A percentile compares a stretch with the other conserved stretches of the same genome.
These are phyloP conservation scores for Haplosporangium sp. DNA, from an alignment of 371 early-diverging fungal genomes.

Conservation along the genomic window DNA sequence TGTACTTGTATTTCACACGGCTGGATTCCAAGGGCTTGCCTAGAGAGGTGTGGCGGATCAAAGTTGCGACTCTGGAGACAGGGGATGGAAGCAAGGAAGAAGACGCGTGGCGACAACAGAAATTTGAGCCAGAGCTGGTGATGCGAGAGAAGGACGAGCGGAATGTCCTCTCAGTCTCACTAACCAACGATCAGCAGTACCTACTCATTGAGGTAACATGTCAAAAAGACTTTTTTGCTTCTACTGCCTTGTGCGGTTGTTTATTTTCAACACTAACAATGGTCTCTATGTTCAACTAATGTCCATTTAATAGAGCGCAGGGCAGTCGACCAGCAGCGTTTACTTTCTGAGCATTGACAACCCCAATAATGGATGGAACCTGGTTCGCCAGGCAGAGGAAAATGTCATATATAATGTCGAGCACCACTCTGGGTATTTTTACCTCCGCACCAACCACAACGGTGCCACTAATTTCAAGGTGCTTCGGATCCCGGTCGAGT, in stretches of 20 bases:
- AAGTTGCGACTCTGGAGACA: conserved; percentile 14
- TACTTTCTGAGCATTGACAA: conserved; percentile 31
- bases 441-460: conserved; percentile 57
- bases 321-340: conserved; percentile 27
- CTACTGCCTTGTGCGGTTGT: no score
- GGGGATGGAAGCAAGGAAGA: background rate
- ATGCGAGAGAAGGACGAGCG: conserved; percentile 58
- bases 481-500: conserved; percentile 32
- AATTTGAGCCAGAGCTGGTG: conserved; percentile 47
- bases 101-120: background rate
- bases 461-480: conserved; percentile 54
- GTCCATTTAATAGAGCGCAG: conserved; percentile 24
- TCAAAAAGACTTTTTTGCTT: background rate
- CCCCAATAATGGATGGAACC: conserved; percentile 28
- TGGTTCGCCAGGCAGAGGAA: conserved; percentile 19
- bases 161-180: conserved; percentile 40
- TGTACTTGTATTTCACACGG: conserved; percentile 58
- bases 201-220: conserved; percentile 37
- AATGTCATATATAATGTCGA: conserved; percentile 58
- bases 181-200: conserved; percentile 38
- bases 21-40: conserved; percentile 61
- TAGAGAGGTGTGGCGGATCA: conserved; percentile 45
- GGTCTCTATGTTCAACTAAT: background rate
- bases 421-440: conserved; percentile 57
- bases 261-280: background rate